Evolutionary conservation across 2,329 filamentous ascomycete species (phyloP).

Genomic region (Botrytis byssoidea): DNA sequence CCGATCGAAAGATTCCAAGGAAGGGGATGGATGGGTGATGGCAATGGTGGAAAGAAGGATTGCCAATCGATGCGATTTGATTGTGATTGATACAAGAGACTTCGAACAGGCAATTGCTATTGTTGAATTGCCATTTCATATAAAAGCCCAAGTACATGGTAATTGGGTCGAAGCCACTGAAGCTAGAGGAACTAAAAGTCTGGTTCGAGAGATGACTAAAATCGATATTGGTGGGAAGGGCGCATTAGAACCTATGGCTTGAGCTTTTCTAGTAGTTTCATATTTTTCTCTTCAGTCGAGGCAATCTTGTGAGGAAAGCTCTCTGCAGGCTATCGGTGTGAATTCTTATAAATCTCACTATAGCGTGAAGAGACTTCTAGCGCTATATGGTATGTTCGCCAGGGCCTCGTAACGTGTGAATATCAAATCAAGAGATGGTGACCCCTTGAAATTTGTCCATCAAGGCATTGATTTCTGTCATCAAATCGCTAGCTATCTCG

Average conservation of each 20-base stretch:
- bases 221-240: background rate
- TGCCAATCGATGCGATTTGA: constrained; percentile 33
- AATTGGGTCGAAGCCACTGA: constrained; percentile 35
- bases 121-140: constrained; percentile 38
- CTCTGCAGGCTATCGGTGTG: background rate
- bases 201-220: background rate
- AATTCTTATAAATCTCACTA: background rate
- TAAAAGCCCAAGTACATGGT: constrained; percentile 28
- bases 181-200: background rate
- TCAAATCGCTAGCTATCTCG: background rate
- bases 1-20: constrained; percentile 36
- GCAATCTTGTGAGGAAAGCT: background rate
- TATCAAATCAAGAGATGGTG: background rate
- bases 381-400: background rate
- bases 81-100: constrained; percentile 41
- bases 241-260: background rate
- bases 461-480: background rate
- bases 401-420: background rate
- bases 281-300: background rate
- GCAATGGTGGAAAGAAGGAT: constrained; percentile 41
- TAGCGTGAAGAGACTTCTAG: background rate
- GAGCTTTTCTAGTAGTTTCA: background rate
- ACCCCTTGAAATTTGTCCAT: background rate
- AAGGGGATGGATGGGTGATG: constrained; percentile 39
- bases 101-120: constrained; percentile 38